Conservation (phyloP, 805 yeast genomes). For the Candida anglica region DNA sequence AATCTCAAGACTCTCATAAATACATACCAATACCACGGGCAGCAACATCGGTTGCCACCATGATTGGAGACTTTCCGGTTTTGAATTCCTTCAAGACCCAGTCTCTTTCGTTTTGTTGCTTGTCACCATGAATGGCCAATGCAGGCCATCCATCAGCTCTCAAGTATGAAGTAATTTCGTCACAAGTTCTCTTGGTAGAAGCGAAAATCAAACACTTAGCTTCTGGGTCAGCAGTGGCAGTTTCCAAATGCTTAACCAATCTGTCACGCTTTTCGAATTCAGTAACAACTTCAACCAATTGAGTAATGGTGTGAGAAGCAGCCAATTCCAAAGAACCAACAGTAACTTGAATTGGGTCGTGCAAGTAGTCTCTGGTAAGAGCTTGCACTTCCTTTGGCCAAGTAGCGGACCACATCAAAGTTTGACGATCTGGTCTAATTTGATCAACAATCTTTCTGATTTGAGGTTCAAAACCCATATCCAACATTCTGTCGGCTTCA, state of each 20-base stretch:
- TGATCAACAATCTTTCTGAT: slow-evolving; percentile 96
- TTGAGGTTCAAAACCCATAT: slow-evolving; percentile 99
- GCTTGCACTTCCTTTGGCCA: slow-evolving; percentile 99
- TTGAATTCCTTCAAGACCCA: slow-evolving; percentile 96
- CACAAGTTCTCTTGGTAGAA: slow-evolving; percentile 98
- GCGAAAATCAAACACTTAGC: slow-evolving; percentile 86
- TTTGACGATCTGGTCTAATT: slow-evolving; percentile 99
- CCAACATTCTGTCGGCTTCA: slow-evolving; percentile 99
- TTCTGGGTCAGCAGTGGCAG: slow-evolving; percentile 64
- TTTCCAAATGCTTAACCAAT: slow-evolving; percentile 75
- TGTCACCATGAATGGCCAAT: slow-evolving; percentile 97
- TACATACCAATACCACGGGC: slow-evolving; percentile 99
- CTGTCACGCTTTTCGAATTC: slow-evolving; percentile 95
- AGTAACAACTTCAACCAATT: slow-evolving; percentile 83
- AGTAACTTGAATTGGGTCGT: slow-evolving; percentile 93
- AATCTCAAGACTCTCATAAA: too few species aligned
- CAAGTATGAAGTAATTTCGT: slow-evolving; percentile 84
- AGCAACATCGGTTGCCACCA: slow-evolving; percentile 99
- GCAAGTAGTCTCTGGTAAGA: slow-evolving; percentile 85
- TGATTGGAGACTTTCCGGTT: slow-evolving; percentile 87
- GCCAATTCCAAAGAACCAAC: slow-evolving; percentile 93
- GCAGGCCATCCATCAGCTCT: slow-evolving; percentile 99
- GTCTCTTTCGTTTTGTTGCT: slow-evolving; percentile 96
- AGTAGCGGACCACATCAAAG: slow-evolving; percentile 99
- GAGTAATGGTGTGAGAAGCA: slow-evolving; percentile 95